Evolutionary conservation across 345 rosid species (phyloP).

Genomic region (Populus tremula): DNA sequence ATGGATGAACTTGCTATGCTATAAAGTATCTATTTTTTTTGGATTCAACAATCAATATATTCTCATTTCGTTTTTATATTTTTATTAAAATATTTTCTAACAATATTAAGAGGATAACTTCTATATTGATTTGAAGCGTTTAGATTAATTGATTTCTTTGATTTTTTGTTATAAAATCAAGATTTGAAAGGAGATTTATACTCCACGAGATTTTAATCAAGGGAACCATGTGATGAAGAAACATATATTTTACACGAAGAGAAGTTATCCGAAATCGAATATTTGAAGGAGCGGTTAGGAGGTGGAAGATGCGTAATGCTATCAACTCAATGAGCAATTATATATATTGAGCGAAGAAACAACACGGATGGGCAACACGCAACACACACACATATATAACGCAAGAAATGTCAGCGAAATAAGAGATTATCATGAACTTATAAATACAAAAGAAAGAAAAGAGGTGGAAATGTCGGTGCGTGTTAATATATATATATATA

Average conservation of each 20-base stretch:
- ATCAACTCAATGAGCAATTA: constrained; percentile 26
- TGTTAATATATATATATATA: background rate
- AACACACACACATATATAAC: background rate
- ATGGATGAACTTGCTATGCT: background rate
- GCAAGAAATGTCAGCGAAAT: constrained; percentile 6
- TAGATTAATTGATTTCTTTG: too few relatives aligned
- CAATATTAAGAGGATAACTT: too few relatives aligned
- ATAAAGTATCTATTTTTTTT: background rate
- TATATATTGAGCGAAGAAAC: constrained; percentile 12
- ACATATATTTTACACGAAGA: background rate
- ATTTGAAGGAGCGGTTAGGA: background rate
- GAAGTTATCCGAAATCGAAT: background rate
- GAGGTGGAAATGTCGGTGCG: too few relatives aligned
- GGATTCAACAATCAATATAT: too few relatives aligned
- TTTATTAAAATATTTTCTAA: too few relatives aligned
- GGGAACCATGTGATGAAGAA: too few relatives aligned
- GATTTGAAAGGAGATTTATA: too few relatives aligned
- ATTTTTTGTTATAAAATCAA: too few relatives aligned
- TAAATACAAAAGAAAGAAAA: background rate
- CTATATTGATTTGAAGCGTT: too few relatives aligned
- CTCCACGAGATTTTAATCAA: too few relatives aligned
- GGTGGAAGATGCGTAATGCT: background rate
- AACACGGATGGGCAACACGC: constrained; percentile 18
- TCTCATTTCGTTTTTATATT: too few relatives aligned
- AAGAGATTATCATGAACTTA: too few relatives aligned